phyloP scores from a whole-genome alignment of 2,329 filamentous ascomycete species.

The Hypoxylon sp. region DNA sequence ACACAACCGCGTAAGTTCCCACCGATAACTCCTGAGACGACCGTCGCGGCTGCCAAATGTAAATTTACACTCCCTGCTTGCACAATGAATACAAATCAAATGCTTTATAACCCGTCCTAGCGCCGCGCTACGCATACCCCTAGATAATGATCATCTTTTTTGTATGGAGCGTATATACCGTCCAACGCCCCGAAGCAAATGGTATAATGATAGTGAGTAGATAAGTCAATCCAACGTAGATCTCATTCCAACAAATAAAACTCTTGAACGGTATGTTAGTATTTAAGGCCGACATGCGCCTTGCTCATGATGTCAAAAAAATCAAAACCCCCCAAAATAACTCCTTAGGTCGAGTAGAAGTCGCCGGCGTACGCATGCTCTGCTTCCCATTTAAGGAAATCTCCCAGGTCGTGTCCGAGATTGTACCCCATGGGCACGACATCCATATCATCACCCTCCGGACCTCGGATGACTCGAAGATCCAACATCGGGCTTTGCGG shows the following conservation, averaged over 20 bases:
- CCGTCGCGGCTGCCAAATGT: slow-evolving; percentile 19
- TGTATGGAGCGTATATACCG: slow-evolving; percentile 29
- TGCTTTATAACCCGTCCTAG: slow-evolving; percentile 25
- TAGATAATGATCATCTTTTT: slow-evolving; percentile 29
- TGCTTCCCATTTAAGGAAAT: slow-evolving; percentile 71
- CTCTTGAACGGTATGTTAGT: background rate
- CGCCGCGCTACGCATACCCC: slow-evolving; percentile 34
- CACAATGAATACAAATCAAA: slow-evolving; percentile 13
- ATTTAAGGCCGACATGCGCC: slow-evolving; percentile 22
- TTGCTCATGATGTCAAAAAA: slow-evolving; percentile 27
- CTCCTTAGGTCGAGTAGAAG: slow-evolving; percentile 40
- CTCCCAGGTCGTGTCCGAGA: slow-evolving; percentile 70
- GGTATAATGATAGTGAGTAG: slow-evolving; percentile 33
- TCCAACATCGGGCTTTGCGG: slow-evolving; percentile 68
- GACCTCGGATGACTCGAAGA: slow-evolving; percentile 59
- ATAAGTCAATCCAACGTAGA: slow-evolving; percentile 23
- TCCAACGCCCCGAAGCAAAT: slow-evolving; percentile 36
- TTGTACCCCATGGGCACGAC: slow-evolving; percentile 73
- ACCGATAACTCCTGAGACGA: background rate
- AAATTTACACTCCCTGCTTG: slow-evolving; percentile 19
- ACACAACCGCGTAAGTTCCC: slow-evolving; percentile 36
- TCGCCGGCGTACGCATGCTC: slow-evolving; percentile 62
- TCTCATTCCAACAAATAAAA: slow-evolving; percentile 25
- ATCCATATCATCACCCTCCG: slow-evolving; percentile 57
- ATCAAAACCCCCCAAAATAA: slow-evolving; percentile 21